phyloP scores from a whole-genome alignment of 1,284 basidiomycete genomes.

The Trichosporon faecale region DNA sequence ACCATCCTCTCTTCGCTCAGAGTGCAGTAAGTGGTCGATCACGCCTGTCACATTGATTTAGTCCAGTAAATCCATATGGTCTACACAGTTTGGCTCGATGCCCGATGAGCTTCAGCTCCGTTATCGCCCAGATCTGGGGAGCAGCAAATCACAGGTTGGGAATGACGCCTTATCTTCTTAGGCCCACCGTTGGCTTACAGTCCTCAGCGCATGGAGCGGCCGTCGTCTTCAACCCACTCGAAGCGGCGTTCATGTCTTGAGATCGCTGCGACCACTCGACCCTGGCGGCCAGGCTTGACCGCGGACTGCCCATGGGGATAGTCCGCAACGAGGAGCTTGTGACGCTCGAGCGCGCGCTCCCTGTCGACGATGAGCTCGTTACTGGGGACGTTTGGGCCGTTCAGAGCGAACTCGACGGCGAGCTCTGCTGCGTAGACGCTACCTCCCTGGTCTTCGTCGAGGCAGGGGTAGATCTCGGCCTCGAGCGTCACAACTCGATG shows the following conservation, averaged over 20 bases:
- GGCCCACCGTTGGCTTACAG: neutral
- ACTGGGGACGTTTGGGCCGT: too few relatives aligned
- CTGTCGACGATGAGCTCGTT: too few relatives aligned
- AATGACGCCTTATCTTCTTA: neutral
- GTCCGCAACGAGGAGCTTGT: too few relatives aligned
- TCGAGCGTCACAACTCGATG: too few relatives aligned
- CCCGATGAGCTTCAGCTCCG: neutral
- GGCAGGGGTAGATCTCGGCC: too few relatives aligned
- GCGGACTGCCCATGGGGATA: too few relatives aligned
- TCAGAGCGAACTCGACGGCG: too few relatives aligned
- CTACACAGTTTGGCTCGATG: neutral
- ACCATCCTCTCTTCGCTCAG: neutral
- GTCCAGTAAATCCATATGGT: neutral
- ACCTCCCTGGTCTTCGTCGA: too few relatives aligned
- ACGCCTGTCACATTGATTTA: neutral
- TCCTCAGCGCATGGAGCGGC: neutral
- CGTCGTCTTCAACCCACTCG: neutral
- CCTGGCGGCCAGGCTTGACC: too few relatives aligned
- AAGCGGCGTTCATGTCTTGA: neutral
- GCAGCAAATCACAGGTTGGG: neutral
- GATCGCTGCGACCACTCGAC: too few relatives aligned
- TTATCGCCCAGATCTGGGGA: neutral
- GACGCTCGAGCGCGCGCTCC: too few relatives aligned
- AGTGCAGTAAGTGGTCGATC: neutral
- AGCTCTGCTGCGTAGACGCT: too few relatives aligned